Conservation (phyloP, 371 early-diverging fungal species). For the Gilbertella persicaria region DNA sequence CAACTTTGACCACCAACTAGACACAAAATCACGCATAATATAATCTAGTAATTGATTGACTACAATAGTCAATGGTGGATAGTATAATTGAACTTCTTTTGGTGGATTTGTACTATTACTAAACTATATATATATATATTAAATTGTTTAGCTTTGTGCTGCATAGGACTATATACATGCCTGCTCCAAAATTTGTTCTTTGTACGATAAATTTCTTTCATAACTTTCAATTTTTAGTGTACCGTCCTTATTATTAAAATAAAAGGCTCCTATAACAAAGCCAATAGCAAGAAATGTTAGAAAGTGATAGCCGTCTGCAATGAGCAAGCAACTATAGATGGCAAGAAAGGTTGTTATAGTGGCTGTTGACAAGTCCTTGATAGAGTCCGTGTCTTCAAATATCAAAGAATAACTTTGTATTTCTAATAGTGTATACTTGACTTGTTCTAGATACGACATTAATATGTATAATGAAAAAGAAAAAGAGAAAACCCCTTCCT, state of each 20-base stretch:
- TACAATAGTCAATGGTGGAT: slow-evolving; percentile 34
- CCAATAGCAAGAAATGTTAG: slow-evolving; percentile 29
- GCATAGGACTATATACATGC: background rate
- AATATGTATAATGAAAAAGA: no score
- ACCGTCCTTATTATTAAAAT: slow-evolving; percentile 11
- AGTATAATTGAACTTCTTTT: slow-evolving; percentile 27
- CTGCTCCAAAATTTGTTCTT: slow-evolving; percentile 3
- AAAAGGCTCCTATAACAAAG: slow-evolving; percentile 25
- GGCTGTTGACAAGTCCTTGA: background rate
- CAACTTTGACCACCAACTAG: slow-evolving; percentile 50
- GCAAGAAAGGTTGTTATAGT: background rate
- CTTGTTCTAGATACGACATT: no score
- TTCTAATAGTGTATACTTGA: no score
- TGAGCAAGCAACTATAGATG: slow-evolving; percentile 28
- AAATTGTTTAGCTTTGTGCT: background rate
- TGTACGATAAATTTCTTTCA: slow-evolving; percentile 1
- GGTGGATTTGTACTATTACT: slow-evolving; percentile 10
- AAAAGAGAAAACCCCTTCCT: no score
- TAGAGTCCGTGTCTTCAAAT: background rate
- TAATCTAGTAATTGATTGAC: slow-evolving; percentile 41
- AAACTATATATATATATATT: slow-evolving; percentile 2
- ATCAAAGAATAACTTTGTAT: background rate
- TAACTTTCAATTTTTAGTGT: background rate
- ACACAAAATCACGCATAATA: slow-evolving; percentile 53
- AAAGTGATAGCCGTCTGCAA: slow-evolving; percentile 34